Percentiles rank a stretch among this genome's conserved stretches.
phyloP scores from a whole-genome alignment of 176 grass and related monocot species.

The Bothriochloa decipiens region DNA sequence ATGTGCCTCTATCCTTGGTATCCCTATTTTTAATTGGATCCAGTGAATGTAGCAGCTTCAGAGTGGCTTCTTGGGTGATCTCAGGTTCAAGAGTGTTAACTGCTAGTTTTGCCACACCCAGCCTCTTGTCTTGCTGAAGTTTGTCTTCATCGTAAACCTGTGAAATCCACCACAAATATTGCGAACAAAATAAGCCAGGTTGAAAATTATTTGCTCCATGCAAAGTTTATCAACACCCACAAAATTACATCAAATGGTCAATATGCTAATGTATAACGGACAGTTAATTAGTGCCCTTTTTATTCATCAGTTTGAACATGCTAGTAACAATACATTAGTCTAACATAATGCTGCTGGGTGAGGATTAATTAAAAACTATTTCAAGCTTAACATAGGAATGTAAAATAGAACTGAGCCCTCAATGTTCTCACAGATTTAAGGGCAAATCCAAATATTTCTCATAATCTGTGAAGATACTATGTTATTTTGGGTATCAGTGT shows the following conservation, averaged over 20 bases:
- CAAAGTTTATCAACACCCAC: slow-evolving; percentile 12
- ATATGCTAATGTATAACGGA: neutral
- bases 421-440: neutral
- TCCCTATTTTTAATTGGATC: slow-evolving; percentile 86
- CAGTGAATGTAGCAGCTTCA: slow-evolving; percentile 74
- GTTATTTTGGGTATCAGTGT: neutral
- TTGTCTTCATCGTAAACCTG: slow-evolving; percentile 95
- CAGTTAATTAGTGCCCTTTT: neutral
- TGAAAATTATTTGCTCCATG: slow-evolving; percentile 8
- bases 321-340: neutral
- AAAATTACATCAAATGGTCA: neutral
- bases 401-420: neutral
- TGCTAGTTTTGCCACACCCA: slow-evolving; percentile 74
- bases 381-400: neutral
- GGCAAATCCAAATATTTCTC: neutral
- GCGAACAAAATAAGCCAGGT: neutral
- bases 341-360: neutral
- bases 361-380: neutral
- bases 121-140: slow-evolving; percentile 70
- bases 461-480: neutral
- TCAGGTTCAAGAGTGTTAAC: slow-evolving; percentile 64
- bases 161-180: slow-evolving; percentile 28
- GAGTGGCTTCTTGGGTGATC: slow-evolving; percentile 53
- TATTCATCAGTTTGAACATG: slow-evolving; percentile 8
- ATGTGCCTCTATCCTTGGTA: slow-evolving; percentile 80